phyloP scores from a whole-genome alignment of 2,329 filamentous ascomycete genomes.

The Cladophialophora carrionii region DNA sequence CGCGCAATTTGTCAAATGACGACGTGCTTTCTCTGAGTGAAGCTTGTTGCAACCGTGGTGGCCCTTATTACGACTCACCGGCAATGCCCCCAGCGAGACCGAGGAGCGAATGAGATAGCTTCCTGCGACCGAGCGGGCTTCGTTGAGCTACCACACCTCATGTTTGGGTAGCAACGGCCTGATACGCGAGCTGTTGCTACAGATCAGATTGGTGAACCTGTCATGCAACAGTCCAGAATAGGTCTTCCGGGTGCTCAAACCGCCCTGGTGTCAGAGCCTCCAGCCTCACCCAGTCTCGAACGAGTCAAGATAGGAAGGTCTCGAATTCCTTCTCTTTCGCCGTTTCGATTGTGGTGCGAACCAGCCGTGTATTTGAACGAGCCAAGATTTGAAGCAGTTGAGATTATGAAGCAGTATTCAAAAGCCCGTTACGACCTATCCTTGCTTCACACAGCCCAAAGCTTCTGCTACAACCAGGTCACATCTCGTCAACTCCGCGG shows the following conservation, averaged over 20 bases:
- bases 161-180: background rate
- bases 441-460: background rate
- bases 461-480: background rate
- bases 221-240: background rate
- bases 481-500: too few species aligned
- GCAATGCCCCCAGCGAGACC: background rate
- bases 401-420: background rate
- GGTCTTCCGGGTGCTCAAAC: background rate
- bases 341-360: background rate
- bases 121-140: background rate
- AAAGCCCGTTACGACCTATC: background rate
- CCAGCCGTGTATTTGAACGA: background rate
- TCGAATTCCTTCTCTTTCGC: background rate
- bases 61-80: background rate
- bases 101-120: background rate
- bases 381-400: background rate
- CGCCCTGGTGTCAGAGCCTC: background rate
- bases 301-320: background rate
- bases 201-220: background rate
- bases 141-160: background rate
- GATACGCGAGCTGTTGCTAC: background rate
- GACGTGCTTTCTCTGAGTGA: background rate
- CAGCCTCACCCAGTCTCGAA: background rate
- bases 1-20: slow-evolving; percentile 15
- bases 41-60: background rate